Evolutionary conservation across 768 basidiomycete genomes (phyloP).

Genomic region (Suillus luteus): DNA sequence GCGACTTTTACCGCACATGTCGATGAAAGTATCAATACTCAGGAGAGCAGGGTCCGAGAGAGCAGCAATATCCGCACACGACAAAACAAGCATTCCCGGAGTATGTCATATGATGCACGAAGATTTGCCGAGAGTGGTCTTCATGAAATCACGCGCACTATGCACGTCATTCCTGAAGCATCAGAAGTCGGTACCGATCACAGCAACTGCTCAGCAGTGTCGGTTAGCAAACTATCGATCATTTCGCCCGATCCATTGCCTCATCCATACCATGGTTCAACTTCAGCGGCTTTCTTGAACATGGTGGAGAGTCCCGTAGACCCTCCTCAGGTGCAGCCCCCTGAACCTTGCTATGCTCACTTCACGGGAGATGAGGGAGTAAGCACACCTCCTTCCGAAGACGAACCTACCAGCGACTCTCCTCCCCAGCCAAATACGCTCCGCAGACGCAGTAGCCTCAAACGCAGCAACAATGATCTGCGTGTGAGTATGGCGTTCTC

Average conservation of each 20-base stretch:
- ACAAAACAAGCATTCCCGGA: slow-evolving; percentile 17
- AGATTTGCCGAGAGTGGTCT: slow-evolving; percentile 20
- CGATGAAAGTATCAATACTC: slow-evolving; percentile 16
- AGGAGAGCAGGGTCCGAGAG: slow-evolving; percentile 17
- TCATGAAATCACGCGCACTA: slow-evolving; percentile 30
- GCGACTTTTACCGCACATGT: slow-evolving; percentile 8
- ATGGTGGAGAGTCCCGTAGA: slow-evolving; percentile 38
- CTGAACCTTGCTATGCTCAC: slow-evolving; percentile 19
- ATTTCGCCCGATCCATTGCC: slow-evolving; percentile 46
- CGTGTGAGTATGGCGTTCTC: slow-evolving; percentile 50
- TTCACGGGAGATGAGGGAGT: slow-evolving; percentile 24
- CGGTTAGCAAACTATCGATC: slow-evolving; percentile 29
- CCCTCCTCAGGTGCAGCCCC: slow-evolving; percentile 9
- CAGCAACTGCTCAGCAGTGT: slow-evolving; percentile 20
- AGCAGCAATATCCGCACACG: slow-evolving; percentile 17
- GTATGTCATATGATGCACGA: slow-evolving; percentile 21
- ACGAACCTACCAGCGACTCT: slow-evolving; percentile 35
- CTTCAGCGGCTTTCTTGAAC: slow-evolving; percentile 31
- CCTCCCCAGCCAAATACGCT: slow-evolving; percentile 36
- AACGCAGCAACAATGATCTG: slow-evolving; percentile 50
- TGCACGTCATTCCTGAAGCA: slow-evolving; percentile 32
- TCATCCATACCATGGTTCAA: slow-evolving; percentile 45
- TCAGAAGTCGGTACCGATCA: slow-evolving; percentile 22
- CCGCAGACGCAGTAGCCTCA: slow-evolving; percentile 65
- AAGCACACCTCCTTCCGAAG: slow-evolving; percentile 34